These are phyloP conservation scores for Fraxinus cuspidata DNA, from an alignment of 257 asterid genomes.

Conservation along the genomic window DNA sequence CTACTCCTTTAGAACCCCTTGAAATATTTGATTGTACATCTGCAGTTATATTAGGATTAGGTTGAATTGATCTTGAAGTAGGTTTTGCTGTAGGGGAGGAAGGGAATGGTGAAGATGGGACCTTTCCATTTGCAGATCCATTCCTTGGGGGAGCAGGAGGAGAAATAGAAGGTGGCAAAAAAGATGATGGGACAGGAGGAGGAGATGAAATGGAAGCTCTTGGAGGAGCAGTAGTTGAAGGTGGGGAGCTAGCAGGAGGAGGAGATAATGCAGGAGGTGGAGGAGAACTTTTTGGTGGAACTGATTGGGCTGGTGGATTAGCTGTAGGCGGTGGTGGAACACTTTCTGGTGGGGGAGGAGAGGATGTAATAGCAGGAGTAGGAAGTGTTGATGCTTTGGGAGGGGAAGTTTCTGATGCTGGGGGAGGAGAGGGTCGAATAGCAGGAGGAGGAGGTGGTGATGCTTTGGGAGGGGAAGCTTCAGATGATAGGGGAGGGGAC, in stretches of 20 bases:
- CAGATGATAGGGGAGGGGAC: slow-evolving; percentile 30
- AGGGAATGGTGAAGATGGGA: slow-evolving; percentile 40
- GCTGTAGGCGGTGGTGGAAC: slow-evolving; percentile 41
- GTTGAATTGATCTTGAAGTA: slow-evolving; percentile 53
- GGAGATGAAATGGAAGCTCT: slow-evolving; percentile 31
- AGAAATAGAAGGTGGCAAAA: slow-evolving; percentile 44
- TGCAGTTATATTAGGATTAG: slow-evolving; percentile 43
- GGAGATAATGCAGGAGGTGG: slow-evolving; percentile 47
- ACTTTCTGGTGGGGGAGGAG: slow-evolving; percentile 47
- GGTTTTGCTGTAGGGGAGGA: slow-evolving; percentile 56
- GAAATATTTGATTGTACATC: slow-evolving; percentile 37
- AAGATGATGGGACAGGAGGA: slow-evolving; percentile 29
- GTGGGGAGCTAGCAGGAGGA: slow-evolving; percentile 43
- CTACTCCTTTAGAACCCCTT: slow-evolving; percentile 43
- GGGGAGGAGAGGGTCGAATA: slow-evolving; percentile 41
- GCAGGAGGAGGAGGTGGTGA: slow-evolving; percentile 51
- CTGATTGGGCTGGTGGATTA: slow-evolving; percentile 47
- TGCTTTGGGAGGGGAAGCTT: slow-evolving; percentile 17
- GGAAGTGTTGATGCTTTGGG: slow-evolving; percentile 21
- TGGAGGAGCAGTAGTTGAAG: slow-evolving; percentile 36
- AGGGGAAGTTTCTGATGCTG: slow-evolving; percentile 17
- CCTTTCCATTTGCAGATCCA: slow-evolving; percentile 31
- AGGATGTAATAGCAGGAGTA: slow-evolving; percentile 31
- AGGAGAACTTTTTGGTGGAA: slow-evolving; percentile 45
- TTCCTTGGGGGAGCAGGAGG: slow-evolving; percentile 47